phyloP scores from a whole-genome alignment of 1,139 yeast genomes.

The Hanseniaspora sp. region DNA sequence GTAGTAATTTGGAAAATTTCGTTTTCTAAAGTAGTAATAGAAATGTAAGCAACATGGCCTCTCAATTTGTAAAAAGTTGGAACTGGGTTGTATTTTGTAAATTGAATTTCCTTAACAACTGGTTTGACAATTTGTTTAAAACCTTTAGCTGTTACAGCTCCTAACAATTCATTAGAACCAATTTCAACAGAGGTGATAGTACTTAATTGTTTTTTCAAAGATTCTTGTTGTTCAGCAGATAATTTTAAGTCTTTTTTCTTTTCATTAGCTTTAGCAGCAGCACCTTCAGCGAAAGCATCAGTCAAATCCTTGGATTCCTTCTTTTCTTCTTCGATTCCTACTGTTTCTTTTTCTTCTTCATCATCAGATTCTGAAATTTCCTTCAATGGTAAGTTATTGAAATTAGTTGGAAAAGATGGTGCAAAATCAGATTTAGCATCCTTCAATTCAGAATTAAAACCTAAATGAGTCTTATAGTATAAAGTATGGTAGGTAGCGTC shows the following conservation, averaged over 20 bases:
- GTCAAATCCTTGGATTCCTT: constrained; percentile 24
- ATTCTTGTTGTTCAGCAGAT: constrained; percentile 16
- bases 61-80: constrained; percentile 47
- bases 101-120: constrained; percentile 40
- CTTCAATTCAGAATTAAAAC: constrained; percentile 26
- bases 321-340: constrained; percentile 29
- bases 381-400: constrained; percentile 23
- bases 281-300: constrained; percentile 23
- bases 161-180: constrained; percentile 22
- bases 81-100: constrained; percentile 85
- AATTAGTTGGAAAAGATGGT: constrained; percentile 26
- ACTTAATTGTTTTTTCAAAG: constrained; percentile 10
- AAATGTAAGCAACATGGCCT: constrained; percentile 75
- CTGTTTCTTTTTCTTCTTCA: constrained; percentile 18
- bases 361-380: constrained; percentile 21
- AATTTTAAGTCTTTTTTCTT: constrained; percentile 15
- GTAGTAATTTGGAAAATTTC: constrained; percentile 71
- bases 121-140: constrained; percentile 28
- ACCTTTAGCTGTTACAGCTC: constrained; percentile 21
- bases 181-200: constrained; percentile 16
- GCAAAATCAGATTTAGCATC: constrained; percentile 29
- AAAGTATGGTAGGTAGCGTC: constrained; percentile 28
- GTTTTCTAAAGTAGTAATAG: constrained; percentile 67
- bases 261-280: constrained; percentile 17
- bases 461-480: constrained; percentile 28